Evolutionary conservation across 2,329 filamentous ascomycete species (phyloP).

Genomic region (Penicillium fuscoglaucum): DNA sequence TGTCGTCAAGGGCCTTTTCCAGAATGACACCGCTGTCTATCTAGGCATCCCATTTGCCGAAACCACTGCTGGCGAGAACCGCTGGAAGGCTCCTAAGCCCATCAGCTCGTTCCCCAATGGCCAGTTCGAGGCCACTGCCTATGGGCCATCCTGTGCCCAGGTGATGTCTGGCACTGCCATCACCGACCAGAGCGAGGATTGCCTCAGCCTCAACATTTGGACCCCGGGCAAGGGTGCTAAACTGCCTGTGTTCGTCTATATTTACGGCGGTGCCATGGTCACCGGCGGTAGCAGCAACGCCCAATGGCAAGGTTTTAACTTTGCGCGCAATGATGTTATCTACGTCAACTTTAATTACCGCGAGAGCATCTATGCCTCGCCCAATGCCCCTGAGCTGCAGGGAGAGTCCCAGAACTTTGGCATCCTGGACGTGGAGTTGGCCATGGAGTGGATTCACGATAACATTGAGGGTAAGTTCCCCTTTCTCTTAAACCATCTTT

Average conservation of each 20-base stretch:
- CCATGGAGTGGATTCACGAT: not conserved
- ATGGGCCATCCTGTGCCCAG: not conserved
- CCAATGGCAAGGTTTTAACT: not conserved
- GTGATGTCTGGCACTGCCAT: not conserved
- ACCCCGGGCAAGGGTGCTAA: not conserved
- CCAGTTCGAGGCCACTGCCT: not conserved
- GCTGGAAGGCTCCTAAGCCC: not conserved
- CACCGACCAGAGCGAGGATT: not conserved
- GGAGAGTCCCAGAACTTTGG: not conserved
- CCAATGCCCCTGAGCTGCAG: not conserved
- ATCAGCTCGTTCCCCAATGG: not conserved
- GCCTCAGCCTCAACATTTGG: not conserved
- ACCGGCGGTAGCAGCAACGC: not conserved
- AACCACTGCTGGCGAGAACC: not conserved
- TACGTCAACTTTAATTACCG: not conserved
- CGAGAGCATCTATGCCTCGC: not conserved
- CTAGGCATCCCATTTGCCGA: not conserved
- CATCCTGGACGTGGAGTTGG: not conserved
- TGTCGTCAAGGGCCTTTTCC: not conserved
- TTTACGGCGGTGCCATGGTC: not conserved
- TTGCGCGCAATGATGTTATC: not conserved
- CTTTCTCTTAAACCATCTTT: not conserved
- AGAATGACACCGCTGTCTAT: not conserved
- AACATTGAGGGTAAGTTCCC: not conserved
- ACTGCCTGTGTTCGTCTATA: not conserved